Percentiles rank a stretch among this genome's conserved stretches.
Conservation (phyloP, 768 basidiomycete genomes). For the Russula dissimulans region DNA sequence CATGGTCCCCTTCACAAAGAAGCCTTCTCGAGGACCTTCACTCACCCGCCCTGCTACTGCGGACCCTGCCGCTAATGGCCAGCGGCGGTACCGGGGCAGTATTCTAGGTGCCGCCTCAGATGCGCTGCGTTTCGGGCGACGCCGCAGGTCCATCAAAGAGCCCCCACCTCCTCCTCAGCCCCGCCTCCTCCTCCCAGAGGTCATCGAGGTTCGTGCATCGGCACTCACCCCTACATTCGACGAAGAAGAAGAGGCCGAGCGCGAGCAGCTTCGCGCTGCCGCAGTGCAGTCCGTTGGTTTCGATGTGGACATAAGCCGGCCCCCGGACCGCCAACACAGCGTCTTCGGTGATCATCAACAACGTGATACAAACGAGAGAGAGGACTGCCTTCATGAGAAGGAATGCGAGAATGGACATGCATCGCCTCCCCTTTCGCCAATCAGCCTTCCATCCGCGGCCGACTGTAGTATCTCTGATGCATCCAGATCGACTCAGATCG, state of each 20-base stretch:
- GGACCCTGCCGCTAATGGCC: background rate
- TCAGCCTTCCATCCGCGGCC: background rate
- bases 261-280: constrained; percentile 62
- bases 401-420: background rate
- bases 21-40: background rate
- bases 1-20: constrained; percentile 1
- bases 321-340: constrained; percentile 25
- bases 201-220: constrained; percentile 51
- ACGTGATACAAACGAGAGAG: constrained; percentile 26
- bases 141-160: constrained; percentile 21
- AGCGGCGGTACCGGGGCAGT: constrained; percentile 19
- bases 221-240: constrained; percentile 19
- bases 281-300: constrained; percentile 74
- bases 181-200: constrained; percentile 49
- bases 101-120: constrained; percentile 23
- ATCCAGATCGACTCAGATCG: constrained; percentile 1
- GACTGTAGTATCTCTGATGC: background rate
- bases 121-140: constrained; percentile 19
- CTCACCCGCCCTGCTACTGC: constrained; percentile 11
- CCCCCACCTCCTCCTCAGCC: constrained; percentile 23
- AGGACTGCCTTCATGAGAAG: background rate
- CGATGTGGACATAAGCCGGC: constrained; percentile 41
- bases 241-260: constrained; percentile 59
- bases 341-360: constrained; percentile 30
- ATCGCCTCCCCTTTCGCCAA: background rate